Base-by-base conservation (phyloP, 176 grass and related monocot genomes). In the Oryza rufipogon region DNA sequence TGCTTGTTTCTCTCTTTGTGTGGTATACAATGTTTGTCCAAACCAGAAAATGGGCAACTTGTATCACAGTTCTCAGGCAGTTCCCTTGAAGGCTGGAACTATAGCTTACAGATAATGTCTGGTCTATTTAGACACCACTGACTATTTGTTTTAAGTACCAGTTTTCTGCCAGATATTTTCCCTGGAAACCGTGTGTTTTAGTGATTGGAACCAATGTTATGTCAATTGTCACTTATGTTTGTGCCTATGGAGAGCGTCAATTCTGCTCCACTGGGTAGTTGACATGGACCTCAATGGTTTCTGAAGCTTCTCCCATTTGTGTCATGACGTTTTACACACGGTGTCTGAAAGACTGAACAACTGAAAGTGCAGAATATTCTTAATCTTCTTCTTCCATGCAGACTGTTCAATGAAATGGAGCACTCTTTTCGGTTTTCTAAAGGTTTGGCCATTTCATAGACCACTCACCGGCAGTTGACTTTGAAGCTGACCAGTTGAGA, bases 401-500 rank as follows among this genome's bases (percentile, higher is more conserved):
- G 80, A 78, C 68, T 51, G 38, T 83, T 87, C 80, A 87, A 87
- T 60, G 74, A 45, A 69, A 75, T 75, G 78, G 39, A 82, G n/a
- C 52, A 71, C 28, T 7, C 64, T 28, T 46, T 51, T 64, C 25
- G 2, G 68, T 73, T 86, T 41, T 83, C 68, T 68, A 25, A 60
- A 70, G 61, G 80, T 87, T 83, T 87, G 89, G 84, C 70, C 80
- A 34, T 70, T 63, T 69, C 68, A 45, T 36, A 73, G 74, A 73
- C 82, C 56, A 67, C 73, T 79, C 61, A 82, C 69, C 30, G 8
- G 60, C 68, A 16, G 80, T 84, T 87, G 84, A 90, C 89, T 91
- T 87, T 80, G 89, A 87, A 90, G 74, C 74, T 83, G 88, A 90
- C 80, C 69, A 51, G 46, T 78, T 6, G 52, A 75, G 74, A 39